Evolutionary conservation across 2,329 filamentous ascomycete genomes (phyloP).

Genomic region (Ilyonectria mors-panacis): DNA sequence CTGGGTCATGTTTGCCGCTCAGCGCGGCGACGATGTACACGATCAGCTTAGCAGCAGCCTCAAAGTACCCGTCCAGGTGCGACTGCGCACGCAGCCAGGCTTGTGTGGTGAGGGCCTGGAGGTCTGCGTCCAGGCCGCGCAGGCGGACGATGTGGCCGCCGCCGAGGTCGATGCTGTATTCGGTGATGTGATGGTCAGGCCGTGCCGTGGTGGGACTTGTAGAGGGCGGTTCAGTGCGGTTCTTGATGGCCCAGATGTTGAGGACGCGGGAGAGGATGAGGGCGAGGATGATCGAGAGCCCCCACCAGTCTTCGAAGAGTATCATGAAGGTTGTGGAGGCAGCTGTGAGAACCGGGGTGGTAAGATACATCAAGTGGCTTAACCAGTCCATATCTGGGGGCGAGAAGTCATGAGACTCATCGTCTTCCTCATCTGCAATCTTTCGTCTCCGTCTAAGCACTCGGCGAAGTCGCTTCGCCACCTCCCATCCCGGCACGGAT

Average conservation of each 20-base stretch:
- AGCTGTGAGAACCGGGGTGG: constrained; percentile 63
- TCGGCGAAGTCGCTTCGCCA: constrained; percentile 35
- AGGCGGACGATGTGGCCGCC: constrained; percentile 67
- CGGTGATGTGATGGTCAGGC: constrained; percentile 45
- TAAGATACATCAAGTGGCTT: constrained; percentile 65
- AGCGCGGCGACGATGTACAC: constrained; percentile 71
- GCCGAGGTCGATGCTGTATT: constrained; percentile 68
- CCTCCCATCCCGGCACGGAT: constrained; percentile 39
- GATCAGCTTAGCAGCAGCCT: constrained; percentile 68
- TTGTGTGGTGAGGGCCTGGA: constrained; percentile 72
- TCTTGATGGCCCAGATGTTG: constrained; percentile 71
- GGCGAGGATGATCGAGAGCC: constrained; percentile 61
- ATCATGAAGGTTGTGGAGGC: constrained; percentile 60
- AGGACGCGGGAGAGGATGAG: constrained; percentile 69
- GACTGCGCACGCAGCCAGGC: constrained; percentile 70
- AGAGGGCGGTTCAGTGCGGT: constrained; percentile 54
- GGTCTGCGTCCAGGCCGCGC: constrained; percentile 67
- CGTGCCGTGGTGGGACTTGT: constrained; percentile 6
- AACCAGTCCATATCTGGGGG: constrained; percentile 59
- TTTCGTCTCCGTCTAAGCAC: constrained; percentile 26
- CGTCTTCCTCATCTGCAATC: constrained; percentile 28
- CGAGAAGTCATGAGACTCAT: constrained; percentile 41
- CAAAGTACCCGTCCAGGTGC: constrained; percentile 64
- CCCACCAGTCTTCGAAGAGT: constrained; percentile 67
- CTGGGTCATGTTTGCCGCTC: constrained; percentile 70